Percentiles rank a stretch among this genome's conserved stretches.
Evolutionary conservation across 225 moss, liverwort and hornwort species (phyloP).

Genomic region (Straminergon stramineum): DNA sequence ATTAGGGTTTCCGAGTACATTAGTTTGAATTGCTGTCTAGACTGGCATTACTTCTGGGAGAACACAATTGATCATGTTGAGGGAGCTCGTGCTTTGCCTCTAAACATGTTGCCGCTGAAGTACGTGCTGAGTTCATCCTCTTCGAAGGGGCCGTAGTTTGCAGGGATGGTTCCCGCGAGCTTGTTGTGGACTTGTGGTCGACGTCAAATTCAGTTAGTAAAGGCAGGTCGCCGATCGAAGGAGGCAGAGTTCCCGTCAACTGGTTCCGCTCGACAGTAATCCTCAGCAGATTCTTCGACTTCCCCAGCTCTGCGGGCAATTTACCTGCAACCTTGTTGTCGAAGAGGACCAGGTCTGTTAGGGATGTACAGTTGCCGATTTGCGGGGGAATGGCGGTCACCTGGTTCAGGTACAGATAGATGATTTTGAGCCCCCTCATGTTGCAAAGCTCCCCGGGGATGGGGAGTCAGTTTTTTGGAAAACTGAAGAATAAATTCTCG

Average conservation of each 20-base stretch:
- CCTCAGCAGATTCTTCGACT: neutral
- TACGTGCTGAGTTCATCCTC: conserved; percentile 14
- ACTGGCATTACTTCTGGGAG: neutral
- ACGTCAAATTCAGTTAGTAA: conserved; percentile 3
- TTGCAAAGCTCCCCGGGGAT: conserved; percentile 13
- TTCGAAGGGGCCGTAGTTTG: conserved; percentile 6
- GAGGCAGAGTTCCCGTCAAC: conserved; percentile 2
- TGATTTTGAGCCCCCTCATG: neutral
- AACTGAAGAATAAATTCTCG: too few relatives aligned
- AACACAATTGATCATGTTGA: neutral
- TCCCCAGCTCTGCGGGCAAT: neutral
- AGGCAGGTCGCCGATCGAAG: neutral
- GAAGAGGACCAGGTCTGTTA: conserved; percentile 4
- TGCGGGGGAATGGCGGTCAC: conserved; percentile 1
- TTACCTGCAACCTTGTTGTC: neutral
- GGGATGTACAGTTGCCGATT: neutral
- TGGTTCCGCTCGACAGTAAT: neutral
- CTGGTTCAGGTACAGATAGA: neutral
- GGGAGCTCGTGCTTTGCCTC: neutral
- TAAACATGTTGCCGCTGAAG: conserved; percentile 4
- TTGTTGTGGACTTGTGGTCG: neutral
- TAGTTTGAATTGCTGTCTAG: neutral
- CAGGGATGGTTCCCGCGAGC: conserved; percentile 1
- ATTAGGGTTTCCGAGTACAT: neutral
- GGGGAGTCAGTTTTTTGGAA: neutral